Evolutionary conservation across 164 flowering plant genomes (phyloP).

Genomic region (Dillenia suffruticosa): DNA sequence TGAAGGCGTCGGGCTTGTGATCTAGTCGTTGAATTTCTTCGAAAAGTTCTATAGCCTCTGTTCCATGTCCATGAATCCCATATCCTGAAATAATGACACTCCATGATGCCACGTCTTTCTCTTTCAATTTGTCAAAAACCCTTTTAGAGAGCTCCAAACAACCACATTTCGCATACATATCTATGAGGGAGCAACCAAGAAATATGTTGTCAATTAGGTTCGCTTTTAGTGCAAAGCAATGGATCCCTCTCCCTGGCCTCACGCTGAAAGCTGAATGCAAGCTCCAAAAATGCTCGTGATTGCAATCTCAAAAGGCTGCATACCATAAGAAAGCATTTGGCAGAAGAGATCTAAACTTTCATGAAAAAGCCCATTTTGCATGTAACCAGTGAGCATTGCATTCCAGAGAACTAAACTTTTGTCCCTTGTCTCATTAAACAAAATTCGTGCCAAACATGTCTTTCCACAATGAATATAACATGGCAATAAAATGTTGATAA

Average conservation of each 20-base stretch:
- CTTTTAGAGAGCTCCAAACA: conserved; percentile 36
- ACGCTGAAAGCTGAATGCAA: conserved; percentile 54
- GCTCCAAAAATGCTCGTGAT: conserved; percentile 37
- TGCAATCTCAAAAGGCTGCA: conserved; percentile 40
- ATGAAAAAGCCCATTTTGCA: conserved; percentile 38
- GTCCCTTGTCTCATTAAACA: conserved; percentile 42
- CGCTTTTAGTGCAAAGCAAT: conserved; percentile 47
- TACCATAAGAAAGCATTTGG: conserved; percentile 37
- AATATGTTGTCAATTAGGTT: conserved; percentile 28
- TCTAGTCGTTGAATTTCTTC: conserved; percentile 36
- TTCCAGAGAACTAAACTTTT: conserved; percentile 56
- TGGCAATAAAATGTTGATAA: conserved; percentile 43
- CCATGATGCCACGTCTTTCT: conserved; percentile 52
- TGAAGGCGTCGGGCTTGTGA: conserved; percentile 43
- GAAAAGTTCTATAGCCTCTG: conserved; percentile 42
- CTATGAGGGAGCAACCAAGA: conserved; percentile 46
- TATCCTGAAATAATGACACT: conserved; percentile 52
- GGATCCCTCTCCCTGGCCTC: conserved; percentile 53
- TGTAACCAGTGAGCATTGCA: conserved; percentile 66
- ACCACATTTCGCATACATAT: conserved; percentile 71
- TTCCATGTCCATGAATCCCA: conserved; percentile 56
- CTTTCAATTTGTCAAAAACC: conserved; percentile 33
- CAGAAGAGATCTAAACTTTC: conserved; percentile 40
- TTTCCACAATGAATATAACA: conserved; percentile 46
- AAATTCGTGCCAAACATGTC: conserved; percentile 18